Conservation (phyloP, 2,329 filamentous ascomycete genomes). For the Juglanconis sp. region DNA sequence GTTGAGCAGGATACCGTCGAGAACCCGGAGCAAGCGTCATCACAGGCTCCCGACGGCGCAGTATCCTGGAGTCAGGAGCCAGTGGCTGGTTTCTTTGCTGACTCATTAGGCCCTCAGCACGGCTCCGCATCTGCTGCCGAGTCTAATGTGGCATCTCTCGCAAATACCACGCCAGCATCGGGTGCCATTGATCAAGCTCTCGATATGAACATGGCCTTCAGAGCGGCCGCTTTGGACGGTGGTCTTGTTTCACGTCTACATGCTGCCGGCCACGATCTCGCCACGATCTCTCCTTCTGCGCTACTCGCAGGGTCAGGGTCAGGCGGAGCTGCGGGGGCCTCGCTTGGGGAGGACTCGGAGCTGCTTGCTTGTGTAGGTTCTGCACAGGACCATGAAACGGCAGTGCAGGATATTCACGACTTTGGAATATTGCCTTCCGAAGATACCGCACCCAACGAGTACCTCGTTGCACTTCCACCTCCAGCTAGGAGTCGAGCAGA, state of each 20-base stretch:
- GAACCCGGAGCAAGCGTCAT: not conserved
- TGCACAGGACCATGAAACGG: not conserved
- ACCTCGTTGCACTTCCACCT: constrained; percentile 55
- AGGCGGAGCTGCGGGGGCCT: not conserved
- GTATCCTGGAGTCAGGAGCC: constrained; percentile 10
- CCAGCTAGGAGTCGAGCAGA: constrained; percentile 48
- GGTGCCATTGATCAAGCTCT: not conserved
- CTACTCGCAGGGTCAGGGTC: constrained; percentile 5
- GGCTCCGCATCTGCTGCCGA: constrained; percentile 3
- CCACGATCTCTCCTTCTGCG: constrained; percentile 15
- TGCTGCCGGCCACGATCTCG: not conserved
- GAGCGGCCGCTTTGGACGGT: not conserved
- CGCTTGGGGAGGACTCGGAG: not conserved
- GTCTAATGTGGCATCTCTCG: constrained; percentile 6
- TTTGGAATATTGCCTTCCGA: constrained; percentile 13
- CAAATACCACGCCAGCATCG: not conserved
- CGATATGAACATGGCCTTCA: constrained; percentile 1
- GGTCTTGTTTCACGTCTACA: not conserved
- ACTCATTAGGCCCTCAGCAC: constrained; percentile 4
- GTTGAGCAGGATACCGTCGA: constrained; percentile 14
- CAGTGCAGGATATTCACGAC: constrained; percentile 1
- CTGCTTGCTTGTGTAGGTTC: not conserved
- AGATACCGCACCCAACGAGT: constrained; percentile 36
- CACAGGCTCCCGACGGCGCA: not conserved
- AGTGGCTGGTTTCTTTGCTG: not conserved